phyloP scores from a whole-genome alignment of 805 yeast species.

The Suhomyces prunicola region DNA sequence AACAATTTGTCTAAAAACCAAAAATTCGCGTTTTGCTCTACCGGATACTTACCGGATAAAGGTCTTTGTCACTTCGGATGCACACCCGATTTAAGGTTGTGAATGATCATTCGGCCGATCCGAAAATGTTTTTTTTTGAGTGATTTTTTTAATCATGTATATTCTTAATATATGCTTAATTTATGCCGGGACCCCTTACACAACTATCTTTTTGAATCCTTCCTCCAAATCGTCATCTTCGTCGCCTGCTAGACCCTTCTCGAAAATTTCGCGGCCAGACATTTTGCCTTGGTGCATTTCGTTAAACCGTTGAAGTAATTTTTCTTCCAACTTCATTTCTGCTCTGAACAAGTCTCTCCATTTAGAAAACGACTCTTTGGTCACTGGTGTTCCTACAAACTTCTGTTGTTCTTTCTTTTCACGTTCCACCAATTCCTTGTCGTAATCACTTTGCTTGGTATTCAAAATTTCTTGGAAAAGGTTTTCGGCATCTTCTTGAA shows the following conservation, averaged over 20 bases:
- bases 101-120: neutral
- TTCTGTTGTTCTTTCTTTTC: conserved; percentile 87
- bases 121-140: neutral
- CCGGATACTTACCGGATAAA: neutral
- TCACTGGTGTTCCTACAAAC: conserved; percentile 87
- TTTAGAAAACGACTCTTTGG: conserved; percentile 61
- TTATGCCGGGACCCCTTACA: conserved; percentile 1
- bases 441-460: conserved; percentile 53
- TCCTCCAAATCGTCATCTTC: conserved; percentile 29
- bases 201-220: conserved; percentile 12
- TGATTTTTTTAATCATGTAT: neutral
- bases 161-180: neutral
- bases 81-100: neutral
- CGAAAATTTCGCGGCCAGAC: conserved; percentile 88
- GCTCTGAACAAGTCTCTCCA: conserved; percentile 75
- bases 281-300: conserved; percentile 71
- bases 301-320: conserved; percentile 49
- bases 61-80: neutral
- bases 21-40: neutral
- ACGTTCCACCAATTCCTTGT: conserved; percentile 54
- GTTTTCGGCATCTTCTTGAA: conserved; percentile 80
- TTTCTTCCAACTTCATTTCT: conserved; percentile 68
- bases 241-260: conserved; percentile 77
- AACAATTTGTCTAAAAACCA: neutral
- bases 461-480: conserved; percentile 58